phyloP scores from a whole-genome alignment of 2,329 filamentous ascomycete species.

The Thyridium curvatum region DNA sequence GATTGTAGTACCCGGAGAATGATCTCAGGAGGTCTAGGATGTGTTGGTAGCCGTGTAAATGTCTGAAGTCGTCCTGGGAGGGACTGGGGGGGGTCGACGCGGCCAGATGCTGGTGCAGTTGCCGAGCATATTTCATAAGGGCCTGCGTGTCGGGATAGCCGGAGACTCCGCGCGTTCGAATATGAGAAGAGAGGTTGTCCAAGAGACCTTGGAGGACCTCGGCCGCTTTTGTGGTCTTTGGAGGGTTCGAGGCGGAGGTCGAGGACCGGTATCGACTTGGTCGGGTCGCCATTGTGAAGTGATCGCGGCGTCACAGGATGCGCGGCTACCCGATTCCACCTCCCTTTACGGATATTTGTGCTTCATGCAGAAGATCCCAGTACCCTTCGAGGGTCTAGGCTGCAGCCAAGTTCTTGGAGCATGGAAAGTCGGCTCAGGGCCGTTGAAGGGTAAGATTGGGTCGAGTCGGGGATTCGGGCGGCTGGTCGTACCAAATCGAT shows the following conservation, averaged over 20 bases:
- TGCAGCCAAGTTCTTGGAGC: conserved; percentile 7
- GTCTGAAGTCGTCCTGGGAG: conserved; percentile 75
- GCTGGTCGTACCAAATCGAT: too few species aligned
- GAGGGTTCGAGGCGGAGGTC: conserved; percentile 52
- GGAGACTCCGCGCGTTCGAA: conserved; percentile 20
- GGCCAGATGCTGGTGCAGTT: conserved; percentile 58
- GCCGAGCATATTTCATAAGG: conserved; percentile 51
- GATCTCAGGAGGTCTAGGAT: conserved; percentile 63
- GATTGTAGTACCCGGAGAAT: conserved; percentile 71
- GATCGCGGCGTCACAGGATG: conserved; percentile 1
- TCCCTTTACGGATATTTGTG: too few species aligned
- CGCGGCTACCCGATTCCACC: too few species aligned
- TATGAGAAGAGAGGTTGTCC: conserved; percentile 33
- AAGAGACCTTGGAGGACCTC: conserved; percentile 52
- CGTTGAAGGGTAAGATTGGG: too few species aligned
- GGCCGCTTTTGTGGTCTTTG: conserved; percentile 52
- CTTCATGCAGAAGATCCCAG: conserved; percentile 12
- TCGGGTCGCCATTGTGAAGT: conserved; percentile 41
- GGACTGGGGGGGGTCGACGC: conserved; percentile 37
- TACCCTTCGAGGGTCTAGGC: conserved; percentile 27
- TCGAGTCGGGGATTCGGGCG: too few species aligned
- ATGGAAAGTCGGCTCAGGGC: conserved; percentile 12
- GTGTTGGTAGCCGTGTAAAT: conserved; percentile 70
- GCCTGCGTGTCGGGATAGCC: conserved; percentile 42
- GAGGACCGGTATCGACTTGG: conserved; percentile 57